A percentile compares a stretch with the other conserved stretches of the same genome.
These are phyloP conservation scores for Canna indica DNA, from an alignment of 176 grass and related monocot genomes.

Conservation along the genomic window DNA sequence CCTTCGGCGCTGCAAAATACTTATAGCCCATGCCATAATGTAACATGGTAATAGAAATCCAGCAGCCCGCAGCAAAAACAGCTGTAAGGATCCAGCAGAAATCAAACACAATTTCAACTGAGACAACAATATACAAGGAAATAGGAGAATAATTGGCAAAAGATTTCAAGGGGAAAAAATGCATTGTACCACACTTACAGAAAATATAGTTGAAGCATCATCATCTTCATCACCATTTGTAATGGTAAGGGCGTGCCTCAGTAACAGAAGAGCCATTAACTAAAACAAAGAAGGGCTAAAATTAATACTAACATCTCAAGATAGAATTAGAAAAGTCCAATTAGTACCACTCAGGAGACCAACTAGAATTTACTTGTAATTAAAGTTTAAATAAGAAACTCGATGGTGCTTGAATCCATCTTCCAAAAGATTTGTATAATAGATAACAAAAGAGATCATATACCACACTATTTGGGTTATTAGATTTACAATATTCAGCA, in stretches of 20 bases:
- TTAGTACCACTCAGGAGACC: not conserved
- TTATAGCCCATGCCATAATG: slow-evolving; percentile 87
- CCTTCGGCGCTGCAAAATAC: slow-evolving; percentile 63
- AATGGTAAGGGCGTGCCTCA: slow-evolving; percentile 72
- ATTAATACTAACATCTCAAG: slow-evolving; percentile 12
- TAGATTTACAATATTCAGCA: no score
- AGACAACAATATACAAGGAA: slow-evolving; percentile 14
- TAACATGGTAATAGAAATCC: slow-evolving; percentile 86
- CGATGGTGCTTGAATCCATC: not conserved
- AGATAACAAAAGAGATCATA: not conserved
- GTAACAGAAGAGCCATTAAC: slow-evolving; percentile 75
- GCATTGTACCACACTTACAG: slow-evolving; percentile 29
- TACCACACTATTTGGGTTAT: no score
- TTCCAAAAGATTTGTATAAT: not conserved
- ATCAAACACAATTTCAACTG: slow-evolving; percentile 5
- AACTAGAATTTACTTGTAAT: not conserved
- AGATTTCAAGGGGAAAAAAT: not conserved
- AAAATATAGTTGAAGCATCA: slow-evolving; percentile 82
- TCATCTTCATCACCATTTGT: slow-evolving; percentile 71
- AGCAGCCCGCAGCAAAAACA: slow-evolving; percentile 82
- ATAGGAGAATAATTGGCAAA: not conserved
- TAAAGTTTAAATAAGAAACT: not conserved
- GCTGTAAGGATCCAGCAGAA: slow-evolving; percentile 32
- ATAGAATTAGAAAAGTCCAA: not conserved
- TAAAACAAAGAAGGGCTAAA: slow-evolving; percentile 25